These are phyloP conservation scores for Aureobasidium pullulans DNA, from an alignment of 2,329 filamentous ascomycete species.

Conservation along the genomic window DNA sequence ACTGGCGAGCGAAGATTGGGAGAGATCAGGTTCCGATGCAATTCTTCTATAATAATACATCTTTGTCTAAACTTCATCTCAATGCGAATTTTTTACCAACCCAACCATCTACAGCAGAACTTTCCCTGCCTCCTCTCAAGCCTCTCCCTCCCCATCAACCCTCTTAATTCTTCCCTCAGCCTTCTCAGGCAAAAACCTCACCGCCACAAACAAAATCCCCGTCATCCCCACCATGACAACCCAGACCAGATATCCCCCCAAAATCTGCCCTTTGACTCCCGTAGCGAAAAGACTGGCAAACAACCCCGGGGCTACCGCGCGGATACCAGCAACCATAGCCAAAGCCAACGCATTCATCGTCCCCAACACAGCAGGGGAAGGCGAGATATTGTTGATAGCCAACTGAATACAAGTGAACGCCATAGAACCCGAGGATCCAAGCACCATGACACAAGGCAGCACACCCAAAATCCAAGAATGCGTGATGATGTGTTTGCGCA, in stretches of 20 bases:
- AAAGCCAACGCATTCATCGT: slow-evolving; percentile 65
- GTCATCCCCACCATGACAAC: slow-evolving; percentile 43
- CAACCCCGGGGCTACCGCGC: slow-evolving; percentile 58
- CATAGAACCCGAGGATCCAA: slow-evolving; percentile 61
- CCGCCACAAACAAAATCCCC: slow-evolving; percentile 26
- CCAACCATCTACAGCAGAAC: neutral
- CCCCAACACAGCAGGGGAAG: slow-evolving; percentile 56
- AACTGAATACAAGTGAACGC: slow-evolving; percentile 65
- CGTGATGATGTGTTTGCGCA: slow-evolving; percentile 37
- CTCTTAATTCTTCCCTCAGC: slow-evolving; percentile 26
- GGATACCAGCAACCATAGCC: slow-evolving; percentile 52
- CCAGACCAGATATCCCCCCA: slow-evolving; percentile 61
- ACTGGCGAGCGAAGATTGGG: no score
- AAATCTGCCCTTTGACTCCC: slow-evolving; percentile 54
- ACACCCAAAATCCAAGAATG: slow-evolving; percentile 50
- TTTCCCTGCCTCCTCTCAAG: neutral
- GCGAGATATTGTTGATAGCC: slow-evolving; percentile 65
- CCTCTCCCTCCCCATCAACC: neutral
- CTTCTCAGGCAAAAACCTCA: slow-evolving; percentile 29
- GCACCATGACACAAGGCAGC: slow-evolving; percentile 36
- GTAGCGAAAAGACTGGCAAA: slow-evolving; percentile 62
- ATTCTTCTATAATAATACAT: no score
- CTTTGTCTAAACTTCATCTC: no score
- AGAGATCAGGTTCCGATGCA: no score
- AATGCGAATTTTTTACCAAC: no score